phyloP scores from a whole-genome alignment of 495 filamentous ascomycete species.

The Podospora pseudopauciseta region DNA sequence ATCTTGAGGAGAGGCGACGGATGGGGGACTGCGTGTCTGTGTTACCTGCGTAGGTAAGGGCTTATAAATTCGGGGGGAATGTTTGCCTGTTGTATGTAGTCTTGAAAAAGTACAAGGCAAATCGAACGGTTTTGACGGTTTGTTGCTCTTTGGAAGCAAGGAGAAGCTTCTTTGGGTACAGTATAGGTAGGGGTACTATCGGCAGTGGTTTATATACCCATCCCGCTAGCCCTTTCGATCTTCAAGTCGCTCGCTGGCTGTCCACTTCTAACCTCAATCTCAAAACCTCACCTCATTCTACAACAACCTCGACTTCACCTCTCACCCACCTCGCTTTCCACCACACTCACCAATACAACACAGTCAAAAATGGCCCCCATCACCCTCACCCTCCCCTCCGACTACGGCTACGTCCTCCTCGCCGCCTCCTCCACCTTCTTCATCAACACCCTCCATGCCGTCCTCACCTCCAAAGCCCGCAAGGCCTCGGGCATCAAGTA shows the following conservation, averaged over 20 bases:
- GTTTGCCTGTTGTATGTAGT: not conserved
- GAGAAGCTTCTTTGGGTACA: not conserved
- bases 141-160: not conserved
- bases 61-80: not conserved
- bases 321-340: not conserved
- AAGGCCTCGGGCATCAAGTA: slow-evolving; percentile 55
- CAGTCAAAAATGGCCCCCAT: not conserved
- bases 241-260: not conserved
- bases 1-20: slow-evolving; percentile 10
- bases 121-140: not conserved
- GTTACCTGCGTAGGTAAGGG: not conserved
- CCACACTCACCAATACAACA: not conserved
- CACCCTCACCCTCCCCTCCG: slow-evolving; percentile 31
- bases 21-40: slow-evolving; percentile 1
- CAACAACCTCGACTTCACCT: not conserved
- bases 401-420: slow-evolving; percentile 56
- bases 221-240: not conserved
- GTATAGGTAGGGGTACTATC: not conserved
- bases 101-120: not conserved
- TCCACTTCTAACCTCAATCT: not conserved
- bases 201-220: not conserved
- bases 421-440: slow-evolving; percentile 58
- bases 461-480: slow-evolving; percentile 46
- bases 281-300: not conserved
- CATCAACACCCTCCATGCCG: slow-evolving; percentile 52